phyloP scores from a whole-genome alignment of 2,329 filamentous ascomycete genomes.

The Huntiella moniliformis region DNA sequence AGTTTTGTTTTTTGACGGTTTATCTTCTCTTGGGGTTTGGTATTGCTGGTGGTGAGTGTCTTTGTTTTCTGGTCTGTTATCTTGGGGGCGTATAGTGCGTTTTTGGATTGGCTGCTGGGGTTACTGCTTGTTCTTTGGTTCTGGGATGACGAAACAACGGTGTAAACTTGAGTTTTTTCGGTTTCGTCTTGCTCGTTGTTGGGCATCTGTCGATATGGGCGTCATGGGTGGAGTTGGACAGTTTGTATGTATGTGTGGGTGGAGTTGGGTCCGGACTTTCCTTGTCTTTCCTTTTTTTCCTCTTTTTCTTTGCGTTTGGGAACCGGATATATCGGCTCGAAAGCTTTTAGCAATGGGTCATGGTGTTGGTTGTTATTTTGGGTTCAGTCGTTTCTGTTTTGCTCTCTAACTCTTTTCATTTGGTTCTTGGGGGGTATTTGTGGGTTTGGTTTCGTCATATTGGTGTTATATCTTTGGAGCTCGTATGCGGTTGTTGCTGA shows the following conservation, averaged over 20 bases:
- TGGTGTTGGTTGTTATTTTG: background rate
- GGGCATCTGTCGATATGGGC: no score
- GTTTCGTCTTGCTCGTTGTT: no score
- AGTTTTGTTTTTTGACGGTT: no score
- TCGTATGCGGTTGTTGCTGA: background rate
- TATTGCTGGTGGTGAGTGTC: slow-evolving; percentile 10
- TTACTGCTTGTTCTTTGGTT: slow-evolving; percentile 3
- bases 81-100: no score
- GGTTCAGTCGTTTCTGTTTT: slow-evolving; percentile 1
- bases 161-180: no score
- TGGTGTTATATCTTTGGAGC: background rate
- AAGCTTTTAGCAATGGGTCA: background rate
- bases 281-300: slow-evolving; percentile 2
- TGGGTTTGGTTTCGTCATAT: background rate
- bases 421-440: no score
- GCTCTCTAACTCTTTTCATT: background rate
- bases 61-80: slow-evolving; percentile 3
- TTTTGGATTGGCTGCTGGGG: background rate
- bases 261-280: no score
- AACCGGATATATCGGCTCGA: background rate
- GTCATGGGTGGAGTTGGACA: no score
- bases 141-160: background rate
- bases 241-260: no score
- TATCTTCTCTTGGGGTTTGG: slow-evolving; percentile 10
- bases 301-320: background rate